A percentile compares a stretch with the other conserved stretches of the same genome.
These are phyloP conservation scores for Phytophthora niederhauseri DNA, from an alignment of 352 stramenopile genomes.

Conservation along the genomic window DNA sequence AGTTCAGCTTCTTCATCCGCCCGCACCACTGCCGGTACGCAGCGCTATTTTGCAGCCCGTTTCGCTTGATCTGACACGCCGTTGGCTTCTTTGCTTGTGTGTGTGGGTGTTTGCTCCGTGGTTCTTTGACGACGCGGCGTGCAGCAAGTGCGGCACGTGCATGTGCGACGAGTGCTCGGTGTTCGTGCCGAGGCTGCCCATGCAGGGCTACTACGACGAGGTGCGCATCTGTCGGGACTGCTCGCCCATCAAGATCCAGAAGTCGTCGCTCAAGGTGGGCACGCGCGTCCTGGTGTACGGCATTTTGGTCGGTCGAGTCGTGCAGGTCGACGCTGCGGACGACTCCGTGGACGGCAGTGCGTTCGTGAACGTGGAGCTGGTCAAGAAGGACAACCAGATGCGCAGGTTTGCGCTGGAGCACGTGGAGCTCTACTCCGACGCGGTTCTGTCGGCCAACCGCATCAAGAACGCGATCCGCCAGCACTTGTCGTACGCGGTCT, in stretches of 20 bases:
- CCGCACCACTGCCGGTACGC: slow-evolving; percentile 79
- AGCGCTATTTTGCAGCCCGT: not conserved
- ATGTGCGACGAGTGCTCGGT: slow-evolving; percentile 89
- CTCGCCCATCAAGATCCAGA: slow-evolving; percentile 73
- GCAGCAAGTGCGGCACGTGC: slow-evolving; percentile 80
- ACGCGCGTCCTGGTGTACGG: slow-evolving; percentile 84
- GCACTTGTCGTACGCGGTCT: slow-evolving; percentile 76
- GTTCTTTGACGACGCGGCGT: not conserved
- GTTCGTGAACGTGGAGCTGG: slow-evolving; percentile 67
- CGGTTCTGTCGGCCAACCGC: slow-evolving; percentile 75
- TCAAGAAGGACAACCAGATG: slow-evolving; percentile 52
- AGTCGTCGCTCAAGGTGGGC: slow-evolving; percentile 64
- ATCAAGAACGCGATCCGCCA: slow-evolving; percentile 81
- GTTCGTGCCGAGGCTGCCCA: slow-evolving; percentile 72
- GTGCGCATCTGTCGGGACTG: slow-evolving; percentile 88
- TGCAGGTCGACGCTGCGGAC: slow-evolving; percentile 66
- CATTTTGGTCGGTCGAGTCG: slow-evolving; percentile 62
- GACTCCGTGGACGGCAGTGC: slow-evolving; percentile 59
- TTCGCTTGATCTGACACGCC: not conserved
- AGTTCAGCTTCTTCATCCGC: slow-evolving; percentile 77
- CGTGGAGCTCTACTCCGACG: slow-evolving; percentile 83
- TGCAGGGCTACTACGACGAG: slow-evolving; percentile 85
- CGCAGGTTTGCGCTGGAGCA: slow-evolving; percentile 63
- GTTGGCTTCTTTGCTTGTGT: not conserved
- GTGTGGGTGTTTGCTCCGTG: slow-evolving; percentile 9